These are phyloP conservation scores for Blastocystis sp. DNA, from an alignment of 352 stramenopile genomes.

Conservation along the genomic window DNA sequence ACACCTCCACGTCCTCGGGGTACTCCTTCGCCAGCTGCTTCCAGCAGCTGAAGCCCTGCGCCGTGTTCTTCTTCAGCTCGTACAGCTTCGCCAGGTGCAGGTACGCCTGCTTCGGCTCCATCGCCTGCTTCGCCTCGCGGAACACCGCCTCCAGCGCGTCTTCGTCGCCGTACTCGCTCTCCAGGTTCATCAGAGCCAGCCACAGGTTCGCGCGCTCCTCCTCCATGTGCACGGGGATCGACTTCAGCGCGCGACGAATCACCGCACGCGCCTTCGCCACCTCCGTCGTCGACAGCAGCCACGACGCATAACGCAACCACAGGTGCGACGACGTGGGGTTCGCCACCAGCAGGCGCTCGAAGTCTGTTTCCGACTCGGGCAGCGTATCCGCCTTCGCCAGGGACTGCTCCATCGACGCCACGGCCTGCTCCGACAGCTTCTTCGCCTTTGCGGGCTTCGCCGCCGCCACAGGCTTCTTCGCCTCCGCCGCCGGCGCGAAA, in stretches of 20 bases:
- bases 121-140: slow-evolving; percentile 41
- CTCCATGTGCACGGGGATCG: slow-evolving; percentile 55
- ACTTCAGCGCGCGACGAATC: slow-evolving; percentile 46
- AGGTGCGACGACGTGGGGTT: slow-evolving; percentile 13
- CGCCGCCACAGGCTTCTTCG: not conserved
- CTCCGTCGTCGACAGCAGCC: slow-evolving; percentile 45
- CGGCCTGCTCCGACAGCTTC: slow-evolving; percentile 17
- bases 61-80: slow-evolving; percentile 40
- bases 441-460: not conserved
- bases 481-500: not conserved
- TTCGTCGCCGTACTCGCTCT: slow-evolving; percentile 63
- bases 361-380: slow-evolving; percentile 45
- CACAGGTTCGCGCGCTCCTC: slow-evolving; percentile 61
- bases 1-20: slow-evolving; percentile 37
- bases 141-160: slow-evolving; percentile 31
- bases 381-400: not conserved
- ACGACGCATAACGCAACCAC: slow-evolving; percentile 58
- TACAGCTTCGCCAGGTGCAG: slow-evolving; percentile 51
- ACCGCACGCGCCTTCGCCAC: slow-evolving; percentile 64
- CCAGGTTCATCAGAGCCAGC: slow-evolving; percentile 65
- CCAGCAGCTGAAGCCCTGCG: slow-evolving; percentile 48
- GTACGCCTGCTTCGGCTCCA: slow-evolving; percentile 21
- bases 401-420: slow-evolving; percentile 13
- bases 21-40: slow-evolving; percentile 66
- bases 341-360: slow-evolving; percentile 54